Conservation (phyloP, 306 rosid genomes). For the Vigna unguiculata region DNA sequence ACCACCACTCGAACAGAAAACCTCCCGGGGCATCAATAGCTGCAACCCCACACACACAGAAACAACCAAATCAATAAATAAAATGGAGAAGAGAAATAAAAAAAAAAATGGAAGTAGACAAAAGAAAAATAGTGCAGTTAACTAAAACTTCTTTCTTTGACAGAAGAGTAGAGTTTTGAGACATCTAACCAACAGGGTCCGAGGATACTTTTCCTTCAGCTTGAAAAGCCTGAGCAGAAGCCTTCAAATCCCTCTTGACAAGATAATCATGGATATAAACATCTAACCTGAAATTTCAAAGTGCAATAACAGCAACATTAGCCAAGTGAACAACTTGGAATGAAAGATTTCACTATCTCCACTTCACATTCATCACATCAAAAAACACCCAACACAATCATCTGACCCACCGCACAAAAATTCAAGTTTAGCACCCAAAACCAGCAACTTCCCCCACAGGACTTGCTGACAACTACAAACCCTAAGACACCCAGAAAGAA, state of each 20-base stretch:
- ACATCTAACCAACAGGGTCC: slow-evolving; percentile 95
- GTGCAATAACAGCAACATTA: slow-evolving; percentile 41
- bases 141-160: slow-evolving; percentile 19
- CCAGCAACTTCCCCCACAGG: slow-evolving; percentile 17
- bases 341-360: slow-evolving; percentile 12
- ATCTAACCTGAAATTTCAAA: slow-evolving; percentile 77
- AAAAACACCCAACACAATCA: slow-evolving; percentile 27
- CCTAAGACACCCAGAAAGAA: slow-evolving; percentile 42
- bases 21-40: slow-evolving; percentile 99
- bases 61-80: slow-evolving; percentile 18
- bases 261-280: slow-evolving; percentile 97
- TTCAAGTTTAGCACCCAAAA: slow-evolving; percentile 26
- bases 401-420: neutral
- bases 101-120: neutral
- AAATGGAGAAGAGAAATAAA: slow-evolving; percentile 31
- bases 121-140: slow-evolving; percentile 2
- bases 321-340: neutral
- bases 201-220: slow-evolving; percentile 99
- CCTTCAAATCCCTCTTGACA: slow-evolving; percentile 95
- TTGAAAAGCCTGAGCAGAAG: slow-evolving; percentile 98
- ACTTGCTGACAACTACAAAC: slow-evolving; percentile 39
- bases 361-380: slow-evolving; percentile 39
- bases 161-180: slow-evolving; percentile 12
- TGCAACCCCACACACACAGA: slow-evolving; percentile 64
- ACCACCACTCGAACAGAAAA: slow-evolving; percentile 99